These are phyloP conservation scores for Trametes sp. DNA, from an alignment of 1,284 basidiomycete genomes.

Conservation along the genomic window DNA sequence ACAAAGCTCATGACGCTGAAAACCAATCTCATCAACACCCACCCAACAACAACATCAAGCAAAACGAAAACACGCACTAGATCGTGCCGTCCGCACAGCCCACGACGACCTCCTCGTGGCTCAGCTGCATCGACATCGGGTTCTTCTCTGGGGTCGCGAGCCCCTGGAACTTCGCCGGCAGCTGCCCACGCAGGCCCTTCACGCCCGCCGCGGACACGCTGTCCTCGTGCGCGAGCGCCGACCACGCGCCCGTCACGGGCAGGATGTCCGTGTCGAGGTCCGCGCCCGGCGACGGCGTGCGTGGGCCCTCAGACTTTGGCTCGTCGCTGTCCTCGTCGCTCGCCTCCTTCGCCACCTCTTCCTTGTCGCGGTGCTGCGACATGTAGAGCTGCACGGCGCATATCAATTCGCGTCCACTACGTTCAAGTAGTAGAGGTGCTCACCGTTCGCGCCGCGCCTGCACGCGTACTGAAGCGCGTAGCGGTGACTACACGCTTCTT, in stretches of 20 bases:
- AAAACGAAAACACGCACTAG: conserved; percentile 62
- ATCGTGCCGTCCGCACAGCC: conserved; percentile 90
- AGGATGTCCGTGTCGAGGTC: conserved; percentile 70
- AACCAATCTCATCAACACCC: conserved; percentile 19
- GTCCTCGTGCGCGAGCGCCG: conserved; percentile 56
- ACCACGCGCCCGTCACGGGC: conserved; percentile 73
- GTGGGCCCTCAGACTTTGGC: conserved; percentile 28
- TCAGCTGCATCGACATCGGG: conserved; percentile 88
- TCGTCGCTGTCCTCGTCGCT: conserved; percentile 40
- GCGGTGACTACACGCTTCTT: conserved; percentile 86
- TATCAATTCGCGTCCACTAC: neutral
- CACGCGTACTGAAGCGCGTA: conserved; percentile 83
- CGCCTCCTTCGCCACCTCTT: conserved; percentile 33
- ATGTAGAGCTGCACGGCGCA: conserved; percentile 68
- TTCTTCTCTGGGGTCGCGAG: conserved; percentile 85
- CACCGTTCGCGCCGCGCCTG: conserved; percentile 81
- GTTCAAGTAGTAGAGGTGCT: conserved; percentile 35
- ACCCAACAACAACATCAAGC: neutral
- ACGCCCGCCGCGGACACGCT: conserved; percentile 45
- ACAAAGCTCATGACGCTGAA: conserved; percentile 78
- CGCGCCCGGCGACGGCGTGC: conserved; percentile 46
- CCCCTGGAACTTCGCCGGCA: conserved; percentile 73
- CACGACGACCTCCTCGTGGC: conserved; percentile 86
- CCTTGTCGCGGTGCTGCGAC: conserved; percentile 76
- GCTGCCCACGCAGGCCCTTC: conserved; percentile 63